A percentile compares a stretch with the other conserved stretches of the same genome.
Conservation (phyloP, 1,284 basidiomycete genomes). For the Violaceomyces palustris region DNA sequence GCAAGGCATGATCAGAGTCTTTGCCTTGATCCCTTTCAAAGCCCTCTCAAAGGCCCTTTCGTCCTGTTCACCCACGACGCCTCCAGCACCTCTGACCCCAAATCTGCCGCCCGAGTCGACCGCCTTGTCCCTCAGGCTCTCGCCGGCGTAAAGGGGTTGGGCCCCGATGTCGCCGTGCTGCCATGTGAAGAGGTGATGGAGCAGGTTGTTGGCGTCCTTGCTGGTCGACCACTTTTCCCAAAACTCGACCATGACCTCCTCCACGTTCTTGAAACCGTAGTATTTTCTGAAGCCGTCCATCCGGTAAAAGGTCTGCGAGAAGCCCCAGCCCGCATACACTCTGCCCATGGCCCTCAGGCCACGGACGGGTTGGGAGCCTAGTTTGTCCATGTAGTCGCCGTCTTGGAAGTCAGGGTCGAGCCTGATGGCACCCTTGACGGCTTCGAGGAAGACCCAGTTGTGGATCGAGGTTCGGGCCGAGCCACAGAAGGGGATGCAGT, state of each 20-base stretch:
- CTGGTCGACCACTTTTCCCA: conserved; percentile 18
- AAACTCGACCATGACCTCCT: conserved; percentile 12
- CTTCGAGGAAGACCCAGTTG: conserved; percentile 33
- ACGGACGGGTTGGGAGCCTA: conserved; percentile 7
- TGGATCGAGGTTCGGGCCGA: conserved; percentile 28
- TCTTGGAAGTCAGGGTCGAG: conserved; percentile 13
- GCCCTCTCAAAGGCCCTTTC: conserved; percentile 25
- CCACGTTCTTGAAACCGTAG: conserved; percentile 11
- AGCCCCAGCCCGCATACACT: conserved; percentile 39
- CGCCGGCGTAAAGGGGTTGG: conserved; percentile 19
- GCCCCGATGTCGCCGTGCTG: conserved; percentile 23
- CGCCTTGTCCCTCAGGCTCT: conserved; percentile 8
- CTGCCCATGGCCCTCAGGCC: conserved; percentile 31
- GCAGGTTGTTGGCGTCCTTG: conserved; percentile 31
- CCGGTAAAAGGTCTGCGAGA: conserved; percentile 34
- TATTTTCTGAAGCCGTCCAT: conserved; percentile 16
- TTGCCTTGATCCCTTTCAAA: conserved; percentile 17
- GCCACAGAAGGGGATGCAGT: conserved; percentile 32
- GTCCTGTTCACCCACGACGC: conserved; percentile 5
- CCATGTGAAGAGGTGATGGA: conserved; percentile 28
- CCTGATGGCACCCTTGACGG: conserved; percentile 10
- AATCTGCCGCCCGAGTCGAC: conserved; percentile 6
- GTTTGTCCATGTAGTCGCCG: conserved; percentile 10
- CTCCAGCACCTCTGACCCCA: conserved; percentile 9
- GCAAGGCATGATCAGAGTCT: conserved; percentile 19